Evolutionary conservation across 2,329 filamentous ascomycete species (phyloP), one percentile per base, ranked within the genome.

Genomic region (Pyrenochaeta sp.): DNA sequence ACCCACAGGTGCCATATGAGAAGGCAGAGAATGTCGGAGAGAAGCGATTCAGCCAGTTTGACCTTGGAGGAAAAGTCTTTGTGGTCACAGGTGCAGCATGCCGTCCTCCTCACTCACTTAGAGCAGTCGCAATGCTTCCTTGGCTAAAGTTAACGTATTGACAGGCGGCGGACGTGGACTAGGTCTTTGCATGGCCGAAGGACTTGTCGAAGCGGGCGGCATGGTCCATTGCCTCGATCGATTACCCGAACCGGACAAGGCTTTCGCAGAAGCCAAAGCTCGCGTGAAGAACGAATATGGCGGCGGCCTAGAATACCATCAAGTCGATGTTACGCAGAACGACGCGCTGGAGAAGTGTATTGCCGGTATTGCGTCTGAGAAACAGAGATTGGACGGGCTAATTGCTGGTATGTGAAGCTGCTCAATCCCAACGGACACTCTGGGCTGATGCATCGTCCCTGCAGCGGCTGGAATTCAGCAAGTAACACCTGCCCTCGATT

Each of bases 401-500:
- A 86, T 96, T 50, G 88, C 88, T 0, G 72, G 72, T 74, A 64
- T 2, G 56, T 59, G 1, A 2, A 37, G 12, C 2, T 30, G 1
- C 7, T 27, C 28, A 15, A 45, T n/a, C 25, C 47, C 56, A 22
- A 27, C 43, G 48, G 13, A 49, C 34, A 15, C 19, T n/a, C 34
- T 15, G 6, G 12, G 24, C 42, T 44, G 24, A 44, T n/a, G 25
- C 8, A 3, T 27, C 22, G 42, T 44, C 25, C 42, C 10, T 24
- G 40, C 53, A 75, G 88, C 88, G 0, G 89, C 89, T 0, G 89
- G 85, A 1, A 89, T 92, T 68, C 91, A 96, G 78, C 90, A 95
- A 77, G 90, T 94, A 77, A 91, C 87, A 0, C 79, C 91, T 0
- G 92, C 93, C 0, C 81, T 96, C 56, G 91, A 96, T 39, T 95